phyloP scores from a whole-genome alignment of 2,329 filamentous ascomycete genomes.

The Fusarium torreyae region DNA sequence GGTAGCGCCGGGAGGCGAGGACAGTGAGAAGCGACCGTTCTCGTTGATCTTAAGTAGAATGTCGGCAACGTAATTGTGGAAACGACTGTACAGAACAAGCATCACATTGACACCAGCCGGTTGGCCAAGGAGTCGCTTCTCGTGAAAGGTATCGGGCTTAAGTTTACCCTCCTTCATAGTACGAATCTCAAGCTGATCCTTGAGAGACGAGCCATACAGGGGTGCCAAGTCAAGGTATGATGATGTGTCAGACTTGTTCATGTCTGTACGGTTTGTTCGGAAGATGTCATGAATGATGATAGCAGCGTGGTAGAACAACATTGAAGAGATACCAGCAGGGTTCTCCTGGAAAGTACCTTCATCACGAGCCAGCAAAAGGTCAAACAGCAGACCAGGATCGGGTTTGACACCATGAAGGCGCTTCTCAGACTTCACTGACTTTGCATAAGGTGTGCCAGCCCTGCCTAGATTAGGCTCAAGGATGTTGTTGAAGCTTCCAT shows the following conservation, averaged over 20 bases:
- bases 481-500: constrained; percentile 69
- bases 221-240: constrained; percentile 83
- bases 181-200: constrained; percentile 74
- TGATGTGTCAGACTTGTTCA: constrained; percentile 75
- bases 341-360: constrained; percentile 70
- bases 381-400: constrained; percentile 77
- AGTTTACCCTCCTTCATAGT: constrained; percentile 77
- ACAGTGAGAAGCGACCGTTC: constrained; percentile 67
- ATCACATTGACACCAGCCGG: constrained; percentile 78
- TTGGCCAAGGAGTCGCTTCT: constrained; percentile 75
- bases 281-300: constrained; percentile 65
- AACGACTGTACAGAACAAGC: constrained; percentile 77
- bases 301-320: constrained; percentile 82
- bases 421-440: constrained; percentile 72
- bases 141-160: constrained; percentile 79
- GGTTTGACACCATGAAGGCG: constrained; percentile 73
- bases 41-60: constrained; percentile 78
- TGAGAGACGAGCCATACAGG: constrained; percentile 77
- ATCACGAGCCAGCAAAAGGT: constrained; percentile 74
- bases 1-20: constrained; percentile 18
- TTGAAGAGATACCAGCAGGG: constrained; percentile 79
- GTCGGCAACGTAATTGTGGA: constrained; percentile 78
- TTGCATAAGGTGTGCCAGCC: constrained; percentile 77
- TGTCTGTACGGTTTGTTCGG: constrained; percentile 69
- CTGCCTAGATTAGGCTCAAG: constrained; percentile 74